Percentiles rank a stretch among this genome's conserved stretches.
phyloP scores from a whole-genome alignment of 2,329 filamentous ascomycete genomes.

The Fusarium staphyleae region DNA sequence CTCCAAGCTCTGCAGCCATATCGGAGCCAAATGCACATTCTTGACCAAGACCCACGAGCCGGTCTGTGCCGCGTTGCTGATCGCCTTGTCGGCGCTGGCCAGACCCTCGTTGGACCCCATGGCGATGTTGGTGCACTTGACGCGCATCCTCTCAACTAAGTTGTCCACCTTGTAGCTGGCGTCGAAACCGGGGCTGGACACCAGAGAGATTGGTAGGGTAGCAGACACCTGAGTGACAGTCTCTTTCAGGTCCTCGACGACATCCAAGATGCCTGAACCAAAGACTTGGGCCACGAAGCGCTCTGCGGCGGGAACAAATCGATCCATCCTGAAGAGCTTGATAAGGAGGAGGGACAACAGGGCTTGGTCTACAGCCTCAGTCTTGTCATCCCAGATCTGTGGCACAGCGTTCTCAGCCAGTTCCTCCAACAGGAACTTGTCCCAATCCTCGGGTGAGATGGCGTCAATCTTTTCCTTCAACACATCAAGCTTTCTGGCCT shows the following conservation, averaged over 20 bases:
- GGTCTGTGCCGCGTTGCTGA: constrained; percentile 87
- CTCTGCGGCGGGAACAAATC: constrained; percentile 92
- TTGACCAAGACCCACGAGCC: constrained; percentile 98
- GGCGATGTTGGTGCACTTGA: constrained; percentile 93
- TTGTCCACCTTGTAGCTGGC: constrained; percentile 99
- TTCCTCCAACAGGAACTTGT: constrained; percentile 84
- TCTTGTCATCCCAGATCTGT: constrained; percentile 70
- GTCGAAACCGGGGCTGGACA: constrained; percentile 95
- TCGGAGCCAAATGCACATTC: constrained; percentile 95
- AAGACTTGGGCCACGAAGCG: constrained; percentile 89
- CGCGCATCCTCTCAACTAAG: constrained; percentile 82
- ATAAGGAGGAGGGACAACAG: constrained; percentile 86
- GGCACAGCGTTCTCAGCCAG: constrained; percentile 86
- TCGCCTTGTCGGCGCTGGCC: constrained; percentile 92
- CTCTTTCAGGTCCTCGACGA: constrained; percentile 82
- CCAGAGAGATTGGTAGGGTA: constrained; percentile 85
- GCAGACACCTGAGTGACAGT: constrained; percentile 86
- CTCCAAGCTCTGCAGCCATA: constrained; percentile 96
- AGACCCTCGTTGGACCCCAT: constrained; percentile 98
- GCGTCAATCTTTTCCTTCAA: constrained; percentile 76
- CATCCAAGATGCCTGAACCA: constrained; percentile 80
- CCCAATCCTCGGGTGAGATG: constrained; percentile 72
- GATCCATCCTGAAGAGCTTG: constrained; percentile 93
- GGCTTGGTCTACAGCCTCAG: constrained; percentile 73
- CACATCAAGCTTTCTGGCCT: constrained; percentile 71